Percentiles rank a stretch among this genome's conserved stretches.
These are phyloP conservation scores for Tulasnella sp. DNA, from an alignment of 768 basidiomycete species.

Conservation along the genomic window DNA sequence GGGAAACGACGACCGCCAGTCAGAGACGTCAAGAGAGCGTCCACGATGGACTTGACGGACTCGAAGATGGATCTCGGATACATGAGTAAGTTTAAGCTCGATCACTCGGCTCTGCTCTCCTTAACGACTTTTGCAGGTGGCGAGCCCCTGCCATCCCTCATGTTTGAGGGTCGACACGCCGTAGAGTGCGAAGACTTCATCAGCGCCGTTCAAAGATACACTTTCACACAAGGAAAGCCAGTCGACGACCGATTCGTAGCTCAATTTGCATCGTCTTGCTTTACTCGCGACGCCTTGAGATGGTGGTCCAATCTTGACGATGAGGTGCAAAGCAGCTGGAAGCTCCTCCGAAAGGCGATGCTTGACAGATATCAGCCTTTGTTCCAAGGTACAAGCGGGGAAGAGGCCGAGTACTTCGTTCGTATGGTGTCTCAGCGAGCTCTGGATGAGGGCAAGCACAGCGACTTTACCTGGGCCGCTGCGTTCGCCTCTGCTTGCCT, in stretches of 20 bases:
- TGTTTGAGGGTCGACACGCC: background rate
- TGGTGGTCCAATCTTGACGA: background rate
- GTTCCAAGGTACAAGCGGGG: background rate
- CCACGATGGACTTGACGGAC: background rate
- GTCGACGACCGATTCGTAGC: background rate
- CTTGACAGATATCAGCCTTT: background rate
- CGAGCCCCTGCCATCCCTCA: background rate
- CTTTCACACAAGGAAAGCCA: background rate
- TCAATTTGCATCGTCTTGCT: background rate
- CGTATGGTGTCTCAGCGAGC: background rate
- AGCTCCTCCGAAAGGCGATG: background rate
- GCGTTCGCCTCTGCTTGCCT: background rate
- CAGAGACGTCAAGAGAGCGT: background rate
- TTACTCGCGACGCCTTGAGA: background rate
- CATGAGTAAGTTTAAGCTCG: background rate
- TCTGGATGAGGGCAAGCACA: background rate
- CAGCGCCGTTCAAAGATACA: background rate
- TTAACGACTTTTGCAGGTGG: background rate
- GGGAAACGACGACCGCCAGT: background rate
- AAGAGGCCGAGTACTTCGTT: background rate
- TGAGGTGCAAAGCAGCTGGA: background rate
- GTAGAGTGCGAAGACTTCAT: background rate
- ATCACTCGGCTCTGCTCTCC: background rate
- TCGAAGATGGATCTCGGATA: background rate
- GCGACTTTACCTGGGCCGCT: background rate